These are phyloP conservation scores for Penicillium sp. DNA, from an alignment of 2,329 filamentous ascomycete species.

Conservation along the genomic window DNA sequence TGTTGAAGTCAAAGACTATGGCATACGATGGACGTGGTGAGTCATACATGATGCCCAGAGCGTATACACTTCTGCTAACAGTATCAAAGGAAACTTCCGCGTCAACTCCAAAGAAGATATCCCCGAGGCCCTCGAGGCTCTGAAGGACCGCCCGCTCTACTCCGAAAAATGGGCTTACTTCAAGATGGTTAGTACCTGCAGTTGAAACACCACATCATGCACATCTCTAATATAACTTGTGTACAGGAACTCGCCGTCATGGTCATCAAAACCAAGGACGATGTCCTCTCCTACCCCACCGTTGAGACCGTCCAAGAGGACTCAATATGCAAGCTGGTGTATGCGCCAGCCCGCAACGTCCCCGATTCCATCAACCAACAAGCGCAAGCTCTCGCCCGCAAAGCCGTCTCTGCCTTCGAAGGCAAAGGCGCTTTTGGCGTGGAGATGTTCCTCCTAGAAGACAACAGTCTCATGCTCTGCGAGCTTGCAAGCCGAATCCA, in stretches of 20 bases:
- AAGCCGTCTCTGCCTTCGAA: constrained; percentile 69
- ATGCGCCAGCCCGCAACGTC: constrained; percentile 69
- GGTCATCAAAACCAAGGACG: constrained; percentile 79
- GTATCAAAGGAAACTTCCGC: constrained; percentile 52
- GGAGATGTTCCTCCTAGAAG: constrained; percentile 79
- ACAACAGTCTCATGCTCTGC: constrained; percentile 68
- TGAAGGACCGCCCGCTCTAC: constrained; percentile 65
- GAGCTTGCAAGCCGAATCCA: constrained; percentile 77
- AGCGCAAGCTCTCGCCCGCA: constrained; percentile 67
- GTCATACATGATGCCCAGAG: constrained; percentile 9
- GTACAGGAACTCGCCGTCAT: constrained; percentile 73
- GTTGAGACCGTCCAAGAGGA: constrained; percentile 95
- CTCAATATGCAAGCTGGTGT: constrained; percentile 87
- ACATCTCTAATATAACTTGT: constrained; percentile 3
- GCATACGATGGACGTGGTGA: constrained; percentile 84
- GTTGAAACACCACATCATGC: not conserved
- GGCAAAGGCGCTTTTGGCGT: constrained; percentile 93
- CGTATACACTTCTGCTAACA: constrained; percentile 5
- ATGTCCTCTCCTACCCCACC: constrained; percentile 66
- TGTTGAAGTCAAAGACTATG: constrained; percentile 83
- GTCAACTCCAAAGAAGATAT: constrained; percentile 54
- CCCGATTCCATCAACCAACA: constrained; percentile 50
- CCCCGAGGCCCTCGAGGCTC: constrained; percentile 57
- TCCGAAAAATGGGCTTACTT: constrained; percentile 86
- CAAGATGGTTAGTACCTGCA: constrained; percentile 44